Evolutionary conservation across 371 early-diverging fungal genomes (phyloP), one percentile per base, ranked within the genome.

Genomic region (Cokeromyces recurvatus): DNA sequence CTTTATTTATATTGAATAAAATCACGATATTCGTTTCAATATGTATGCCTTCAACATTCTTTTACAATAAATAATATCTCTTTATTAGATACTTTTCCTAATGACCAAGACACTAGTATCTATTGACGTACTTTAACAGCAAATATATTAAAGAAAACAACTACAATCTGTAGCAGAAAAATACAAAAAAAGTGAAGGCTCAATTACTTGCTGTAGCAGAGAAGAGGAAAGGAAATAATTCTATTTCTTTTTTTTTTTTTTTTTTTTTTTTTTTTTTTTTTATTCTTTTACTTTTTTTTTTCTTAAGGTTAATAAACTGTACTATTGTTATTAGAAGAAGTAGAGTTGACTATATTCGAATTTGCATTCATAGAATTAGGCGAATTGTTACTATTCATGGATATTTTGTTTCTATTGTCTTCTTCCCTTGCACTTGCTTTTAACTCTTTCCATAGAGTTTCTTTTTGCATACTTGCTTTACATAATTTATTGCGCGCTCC

Each of bases 401-500:
- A n/a, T n/a, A n/a, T n/a, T n/a, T 55, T 57, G 5, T 47, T 58
- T 52, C 62, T 43, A 25, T 52, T 49, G 29, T 65, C 68, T 48
- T 66, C 65, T 37, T 67, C 67, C 39, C 54, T 61, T 38, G 67
- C 64, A 42, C 55, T 59, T 8, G 55, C 44, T 38, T 66, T 64
- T 38, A 74, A 58, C 40, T 68, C 64, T 32, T 65, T 63, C 58
- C 62, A 74, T 14, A 74, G 41, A 19, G 68, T 57, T 12, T 71
- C 66, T 42, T 71, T 70, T 48, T 74, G 75, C 57, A 71, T 59
- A 37, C 60, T 61, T 21, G 75, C 71, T 48, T 71, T 74, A 38
- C 59, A 61, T 31, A 74, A 41, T 37, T 68, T 71, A 32, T 65
- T 66, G 31, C 75, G 75, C 25, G 75, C 75, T 23, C 62, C 60